Conservation (phyloP, 805 yeast genomes). For the Sungouiozyma ichnusensis region DNA sequence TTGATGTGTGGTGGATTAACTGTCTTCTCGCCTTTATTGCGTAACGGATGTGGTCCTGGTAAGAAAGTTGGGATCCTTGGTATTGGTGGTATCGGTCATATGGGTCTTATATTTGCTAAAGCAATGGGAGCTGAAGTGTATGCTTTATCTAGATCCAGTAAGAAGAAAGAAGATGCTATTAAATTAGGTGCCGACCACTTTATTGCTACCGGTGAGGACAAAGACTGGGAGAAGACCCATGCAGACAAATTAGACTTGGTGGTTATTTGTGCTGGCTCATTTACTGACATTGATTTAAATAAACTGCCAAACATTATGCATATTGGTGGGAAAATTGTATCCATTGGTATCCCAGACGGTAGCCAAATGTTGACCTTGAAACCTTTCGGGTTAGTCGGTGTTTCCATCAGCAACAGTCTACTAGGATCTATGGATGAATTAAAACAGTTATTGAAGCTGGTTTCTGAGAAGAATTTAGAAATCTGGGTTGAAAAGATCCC, state of each 20-base stretch:
- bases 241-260: conserved; percentile 36
- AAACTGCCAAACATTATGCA: conserved; percentile 23
- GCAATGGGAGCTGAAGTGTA: conserved; percentile 52
- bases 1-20: conserved; percentile 73
- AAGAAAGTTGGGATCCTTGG: conserved; percentile 45
- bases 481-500: conserved; percentile 46
- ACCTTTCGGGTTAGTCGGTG: conserved; percentile 18
- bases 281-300: conserved; percentile 31
- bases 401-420: conserved; percentile 24
- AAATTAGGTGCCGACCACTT: conserved; percentile 44
- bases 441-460: conserved; percentile 38
- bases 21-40: conserved; percentile 54
- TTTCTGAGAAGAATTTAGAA: conserved; percentile 36
- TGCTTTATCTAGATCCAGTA: conserved; percentile 42
- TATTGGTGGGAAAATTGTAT: conserved; percentile 29
- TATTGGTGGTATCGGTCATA: conserved; percentile 49
- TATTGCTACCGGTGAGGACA: conserved; percentile 44
- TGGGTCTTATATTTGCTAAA: conserved; percentile 46
- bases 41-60: conserved; percentile 42
- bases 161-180: conserved; percentile 41
- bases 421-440: conserved; percentile 41
- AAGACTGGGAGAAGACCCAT: conserved; percentile 31
- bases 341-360: conserved; percentile 18
- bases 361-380: conserved; percentile 8
- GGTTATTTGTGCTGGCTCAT: conserved; percentile 39